These are phyloP conservation scores for Mycena galopus DNA, from an alignment of 768 basidiomycete genomes.

Conservation along the genomic window DNA sequence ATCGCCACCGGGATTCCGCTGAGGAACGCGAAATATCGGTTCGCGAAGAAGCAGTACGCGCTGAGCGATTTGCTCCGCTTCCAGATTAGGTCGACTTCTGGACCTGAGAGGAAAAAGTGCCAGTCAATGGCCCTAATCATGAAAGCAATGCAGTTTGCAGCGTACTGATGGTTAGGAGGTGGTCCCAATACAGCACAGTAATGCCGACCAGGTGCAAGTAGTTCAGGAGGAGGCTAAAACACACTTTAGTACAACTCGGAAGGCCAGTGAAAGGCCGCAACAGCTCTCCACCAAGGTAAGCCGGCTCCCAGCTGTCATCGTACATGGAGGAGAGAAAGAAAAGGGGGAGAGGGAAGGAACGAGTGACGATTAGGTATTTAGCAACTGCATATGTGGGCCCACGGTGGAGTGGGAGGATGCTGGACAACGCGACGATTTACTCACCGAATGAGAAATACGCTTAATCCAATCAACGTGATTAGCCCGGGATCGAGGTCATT, in stretches of 20 bases:
- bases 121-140: too few relatives aligned
- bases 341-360: too few relatives aligned
- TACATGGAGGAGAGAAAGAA: background rate
- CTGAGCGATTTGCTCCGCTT: constrained; percentile 37
- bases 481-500: too few relatives aligned
- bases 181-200: constrained; percentile 25
- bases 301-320: background rate
- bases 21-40: constrained; percentile 47
- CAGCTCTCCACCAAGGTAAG: background rate
- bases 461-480: too few relatives aligned
- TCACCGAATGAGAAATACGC: too few relatives aligned
- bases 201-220: constrained; percentile 9
- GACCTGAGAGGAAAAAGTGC: background rate
- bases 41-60: constrained; percentile 47
- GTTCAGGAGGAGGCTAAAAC: background rate
- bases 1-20: background rate
- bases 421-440: too few relatives aligned
- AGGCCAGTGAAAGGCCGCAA: background rate
- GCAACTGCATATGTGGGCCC: too few relatives aligned
- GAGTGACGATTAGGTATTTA: too few relatives aligned
- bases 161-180: constrained; percentile 19
- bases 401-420: too few relatives aligned
- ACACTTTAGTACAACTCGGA: background rate
- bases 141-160: background rate
- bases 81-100: constrained; percentile 42